Conservation (phyloP, 2,329 filamentous ascomycete genomes). For the Phaeosphaeriaceae sp. region DNA sequence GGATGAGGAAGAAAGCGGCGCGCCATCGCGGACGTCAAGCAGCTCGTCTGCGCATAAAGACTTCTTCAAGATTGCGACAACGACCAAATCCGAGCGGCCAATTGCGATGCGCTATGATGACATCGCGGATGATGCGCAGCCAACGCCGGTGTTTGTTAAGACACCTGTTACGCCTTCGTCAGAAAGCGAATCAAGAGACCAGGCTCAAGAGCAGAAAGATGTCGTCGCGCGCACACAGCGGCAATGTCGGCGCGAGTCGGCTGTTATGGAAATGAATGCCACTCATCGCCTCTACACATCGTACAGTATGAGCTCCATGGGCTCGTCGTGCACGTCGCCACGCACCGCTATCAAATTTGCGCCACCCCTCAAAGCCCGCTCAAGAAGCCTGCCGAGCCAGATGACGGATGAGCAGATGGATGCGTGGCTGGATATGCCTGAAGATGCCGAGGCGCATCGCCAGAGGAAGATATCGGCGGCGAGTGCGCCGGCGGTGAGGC, state of each 20-base stretch:
- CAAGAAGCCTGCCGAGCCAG: slow-evolving; percentile 12
- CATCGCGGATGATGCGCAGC: not conserved
- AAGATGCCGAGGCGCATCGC: slow-evolving; percentile 24
- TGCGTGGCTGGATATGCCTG: slow-evolving; percentile 24
- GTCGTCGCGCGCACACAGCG: not conserved
- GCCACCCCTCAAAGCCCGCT: slow-evolving; percentile 5
- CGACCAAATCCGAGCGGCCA: slow-evolving; percentile 10
- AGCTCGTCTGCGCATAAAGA: slow-evolving; percentile 6
- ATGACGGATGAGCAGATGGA: slow-evolving; percentile 30
- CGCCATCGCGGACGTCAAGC: slow-evolving; percentile 8
- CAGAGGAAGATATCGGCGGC: slow-evolving; percentile 9
- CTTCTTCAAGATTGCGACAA: slow-evolving; percentile 3
- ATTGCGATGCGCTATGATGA: slow-evolving; percentile 9
- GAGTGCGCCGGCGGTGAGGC: not conserved
- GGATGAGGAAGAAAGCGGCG: slow-evolving; percentile 1
- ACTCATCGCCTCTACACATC: not conserved
- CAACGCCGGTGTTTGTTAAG: not conserved
- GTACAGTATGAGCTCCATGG: not conserved
- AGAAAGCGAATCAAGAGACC: not conserved
- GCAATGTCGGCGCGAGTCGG: not conserved
- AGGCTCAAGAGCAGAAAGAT: not conserved
- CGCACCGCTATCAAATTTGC: slow-evolving; percentile 9
- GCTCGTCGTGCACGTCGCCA: slow-evolving; percentile 6
- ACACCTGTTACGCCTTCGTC: not conserved
- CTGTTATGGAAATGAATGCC: not conserved